Evolutionary conservation across 331 rosid genomes (phyloP), one percentile per base, ranked within the genome.

Genomic region (Phaseolus coccineus): DNA sequence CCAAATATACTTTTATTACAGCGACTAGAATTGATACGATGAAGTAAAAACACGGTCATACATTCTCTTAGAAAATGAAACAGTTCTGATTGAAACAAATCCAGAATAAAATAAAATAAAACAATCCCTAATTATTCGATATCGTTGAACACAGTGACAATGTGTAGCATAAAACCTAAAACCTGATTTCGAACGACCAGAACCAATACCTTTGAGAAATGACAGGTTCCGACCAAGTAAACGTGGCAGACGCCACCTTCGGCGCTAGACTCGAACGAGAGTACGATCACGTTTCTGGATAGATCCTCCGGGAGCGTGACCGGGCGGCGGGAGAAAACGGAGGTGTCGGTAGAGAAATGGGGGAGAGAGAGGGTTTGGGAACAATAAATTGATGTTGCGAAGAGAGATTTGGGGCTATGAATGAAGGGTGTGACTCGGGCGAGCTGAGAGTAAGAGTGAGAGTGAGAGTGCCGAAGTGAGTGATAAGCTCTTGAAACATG

Each of bases 161-260:
- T 8, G 81, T 15, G 40, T 42, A 39, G 57, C 1, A 33, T 48
- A 79, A 69, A 78, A 68, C 48, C 9, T 37, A 46, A 71, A 57
- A 57, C 5, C 8, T 2, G 8, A 22, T 46, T 48, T 66, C 37
- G 8, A 61, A 73, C 57, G 33, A 52, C 59, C 52, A 42, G 10
- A 79, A 73, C n/a, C 3, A 74, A 79, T 85, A 95, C 99, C 93
- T 77, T 83, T 6, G 99, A 93, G 50, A 91, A 96, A 63, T 95
- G 99, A 42, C 93, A 96, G 24, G 97, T 91, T 67, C 99, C 99
- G 27, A 95, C 94, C 65, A 95, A 39, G 76, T 90, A 87, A 5
- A 95, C 99, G 12, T 95, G 85, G 71, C 99, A 95, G 53, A 90
- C 85, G 46, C 91, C 92, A 48, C 91, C 85, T 15, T 72, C 87